A percentile compares a stretch with the other conserved stretches of the same genome.
Evolutionary conservation across 106 monocot genomes (phyloP).

Genomic region (Ottelia alismoides): DNA sequence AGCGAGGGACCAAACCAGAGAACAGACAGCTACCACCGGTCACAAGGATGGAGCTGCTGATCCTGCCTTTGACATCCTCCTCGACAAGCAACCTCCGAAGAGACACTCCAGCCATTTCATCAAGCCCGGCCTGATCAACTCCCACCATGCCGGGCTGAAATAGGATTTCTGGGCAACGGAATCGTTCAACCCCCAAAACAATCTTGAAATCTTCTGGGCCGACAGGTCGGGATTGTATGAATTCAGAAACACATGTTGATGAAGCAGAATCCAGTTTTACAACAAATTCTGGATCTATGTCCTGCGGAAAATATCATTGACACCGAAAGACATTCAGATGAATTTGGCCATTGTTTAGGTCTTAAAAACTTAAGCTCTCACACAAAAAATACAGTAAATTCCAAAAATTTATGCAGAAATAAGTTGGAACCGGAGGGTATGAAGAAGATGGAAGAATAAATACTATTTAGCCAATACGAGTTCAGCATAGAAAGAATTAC

Average conservation of each 20-base stretch:
- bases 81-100: slow-evolving; percentile 30
- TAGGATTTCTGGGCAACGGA: slow-evolving; percentile 72
- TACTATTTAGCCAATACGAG: too few species aligned
- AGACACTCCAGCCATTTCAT: slow-evolving; percentile 55
- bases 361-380: too few species aligned
- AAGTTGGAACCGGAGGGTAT: too few species aligned
- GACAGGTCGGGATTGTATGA: slow-evolving; percentile 15
- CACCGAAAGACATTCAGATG: neutral
- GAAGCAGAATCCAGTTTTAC: slow-evolving; percentile 15
- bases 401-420: too few species aligned
- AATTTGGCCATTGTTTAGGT: too few species aligned
- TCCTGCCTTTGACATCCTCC: slow-evolving; percentile 27
- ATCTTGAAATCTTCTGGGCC: slow-evolving; percentile 62
- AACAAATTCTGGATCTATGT: slow-evolving; percentile 63
- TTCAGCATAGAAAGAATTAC: too few species aligned
- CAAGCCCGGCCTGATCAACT: slow-evolving; percentile 64
- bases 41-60: slow-evolving; percentile 46
- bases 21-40: slow-evolving; percentile 61
- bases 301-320: slow-evolving; percentile 40
- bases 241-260: slow-evolving; percentile 17
- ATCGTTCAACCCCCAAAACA: slow-evolving; percentile 47
- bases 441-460: too few species aligned
- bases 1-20: slow-evolving; percentile 41
- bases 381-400: too few species aligned
- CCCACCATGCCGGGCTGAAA: slow-evolving; percentile 78